Evolutionary conservation across 306 rosid species (phyloP).

Genomic region (Alnus glutinosa): DNA sequence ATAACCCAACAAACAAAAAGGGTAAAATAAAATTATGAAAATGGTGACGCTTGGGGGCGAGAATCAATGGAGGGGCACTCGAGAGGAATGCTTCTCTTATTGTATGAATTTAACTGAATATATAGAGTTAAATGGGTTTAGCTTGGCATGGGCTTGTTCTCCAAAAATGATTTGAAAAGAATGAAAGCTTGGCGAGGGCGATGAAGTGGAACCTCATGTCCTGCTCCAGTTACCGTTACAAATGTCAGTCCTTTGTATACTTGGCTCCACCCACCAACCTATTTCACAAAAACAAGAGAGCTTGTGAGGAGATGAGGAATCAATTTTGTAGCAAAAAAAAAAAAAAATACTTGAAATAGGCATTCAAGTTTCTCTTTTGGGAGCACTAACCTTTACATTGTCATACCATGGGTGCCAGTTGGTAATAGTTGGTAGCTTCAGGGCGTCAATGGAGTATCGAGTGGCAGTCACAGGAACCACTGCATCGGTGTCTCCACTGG

Average conservation of each 20-base stretch:
- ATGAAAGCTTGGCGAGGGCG: constrained; percentile 80
- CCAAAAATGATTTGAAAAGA: constrained; percentile 91
- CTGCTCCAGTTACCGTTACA: constrained; percentile 83
- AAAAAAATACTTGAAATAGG: not conserved
- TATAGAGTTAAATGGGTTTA: constrained; percentile 29
- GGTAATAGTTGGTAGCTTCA: constrained; percentile 76
- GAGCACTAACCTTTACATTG: constrained; percentile 73
- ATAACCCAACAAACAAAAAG: constrained; percentile 7
- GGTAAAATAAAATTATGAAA: not conserved
- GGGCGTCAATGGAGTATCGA: constrained; percentile 79
- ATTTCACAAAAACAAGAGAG: constrained; percentile 22
- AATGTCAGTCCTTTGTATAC: constrained; percentile 82
- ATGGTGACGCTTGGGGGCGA: constrained; percentile 16
- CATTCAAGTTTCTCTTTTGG: constrained; percentile 4
- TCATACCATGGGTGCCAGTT: constrained; percentile 92
- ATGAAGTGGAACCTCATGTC: constrained; percentile 96
- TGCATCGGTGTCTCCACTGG: constrained; percentile 90
- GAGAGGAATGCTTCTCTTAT: constrained; percentile 60
- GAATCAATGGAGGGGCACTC: constrained; percentile 44
- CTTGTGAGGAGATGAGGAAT: constrained; percentile 21
- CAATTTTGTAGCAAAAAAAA: not conserved
- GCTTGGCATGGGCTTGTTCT: constrained; percentile 66
- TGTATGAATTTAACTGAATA: constrained; percentile 32
- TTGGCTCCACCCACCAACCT: constrained; percentile 98
- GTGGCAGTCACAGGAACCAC: constrained; percentile 91